Evolutionary conservation across 495 filamentous ascomycete species (phyloP).

Genomic region (Hypoxylon rickii): DNA sequence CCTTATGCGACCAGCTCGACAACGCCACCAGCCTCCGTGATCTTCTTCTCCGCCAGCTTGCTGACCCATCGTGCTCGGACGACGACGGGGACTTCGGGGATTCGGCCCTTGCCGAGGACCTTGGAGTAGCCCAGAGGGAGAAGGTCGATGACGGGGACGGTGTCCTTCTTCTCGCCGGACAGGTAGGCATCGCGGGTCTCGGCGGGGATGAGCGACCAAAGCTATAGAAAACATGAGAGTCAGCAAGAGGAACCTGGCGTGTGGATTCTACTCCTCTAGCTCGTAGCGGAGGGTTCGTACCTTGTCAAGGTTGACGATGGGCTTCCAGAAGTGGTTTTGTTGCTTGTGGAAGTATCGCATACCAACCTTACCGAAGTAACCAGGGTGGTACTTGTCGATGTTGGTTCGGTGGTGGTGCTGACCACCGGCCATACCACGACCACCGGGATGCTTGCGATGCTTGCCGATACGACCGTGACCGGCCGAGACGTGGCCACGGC

Average conservation of each 20-base stretch:
- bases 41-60: conserved; percentile 90
- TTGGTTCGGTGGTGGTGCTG: conserved; percentile 95
- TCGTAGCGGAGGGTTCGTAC: conserved; percentile 53
- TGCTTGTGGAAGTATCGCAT: conserved; percentile 96
- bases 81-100: conserved; percentile 83
- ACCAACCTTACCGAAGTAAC: conserved; percentile 97
- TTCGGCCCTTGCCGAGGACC: conserved; percentile 88
- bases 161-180: conserved; percentile 71
- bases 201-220: conserved; percentile 79
- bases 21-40: conserved; percentile 89
- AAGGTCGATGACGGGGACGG: conserved; percentile 90
- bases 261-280: too few relatives aligned
- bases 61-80: conserved; percentile 88
- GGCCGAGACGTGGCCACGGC: conserved; percentile 93
- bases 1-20: conserved; percentile 87
- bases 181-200: conserved; percentile 86
- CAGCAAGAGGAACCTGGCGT: too few relatives aligned
- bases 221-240: conserved; percentile 54
- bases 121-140: conserved; percentile 90
- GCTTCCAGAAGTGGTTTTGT: conserved; percentile 90
- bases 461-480: conserved; percentile 92
- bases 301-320: conserved; percentile 89
- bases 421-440: conserved; percentile 95
- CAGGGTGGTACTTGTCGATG: conserved; percentile 69
- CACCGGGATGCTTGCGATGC: conserved; percentile 92